Evolutionary conservation across 2,329 filamentous ascomycete genomes (phyloP), one percentile per base, ranked within the genome.

Genomic region (Fusarium hostae): DNA sequence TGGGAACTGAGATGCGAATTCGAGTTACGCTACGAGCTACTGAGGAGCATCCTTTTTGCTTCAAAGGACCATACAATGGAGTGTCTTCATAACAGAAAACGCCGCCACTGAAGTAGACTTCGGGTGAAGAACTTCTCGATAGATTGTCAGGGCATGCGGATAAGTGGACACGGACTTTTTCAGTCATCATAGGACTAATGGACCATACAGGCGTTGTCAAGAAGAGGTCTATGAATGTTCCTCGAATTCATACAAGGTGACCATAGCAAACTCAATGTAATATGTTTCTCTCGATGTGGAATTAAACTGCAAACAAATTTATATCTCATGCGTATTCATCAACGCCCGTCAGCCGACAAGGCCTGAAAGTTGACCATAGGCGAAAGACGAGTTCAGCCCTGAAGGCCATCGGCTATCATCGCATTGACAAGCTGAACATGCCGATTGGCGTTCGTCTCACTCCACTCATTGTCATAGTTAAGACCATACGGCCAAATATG

Each of bases 391-490:
- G 5, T 22, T 22, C 8, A 52, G 32, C 48, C 32, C 7, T 52
- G 48, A 9, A 52, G 48, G 1, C 84, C 84, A 71, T 86, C 83
- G 2, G 66, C 76, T 24, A 85, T 63, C 84, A 86, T 86, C 6
- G 84, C 84, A 60, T 85, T 76, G 7, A 86, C 74, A 26, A 86
- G 55, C 66, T 80, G 77, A 15, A 83, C 82, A 63, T 86, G 83
- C 34, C 84, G 77, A 34, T 84, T 71, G 4, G 77, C 84, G 59
- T 84, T 84, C 12, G 81, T 81, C 76, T 84, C 82, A 64, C 81
- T 84, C 82, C 79, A 82, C 73, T 86, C 84, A 9, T 69, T 80
- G 30, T 85, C 84, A 26, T 82, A 82, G 59, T 83, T 83, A 13
- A 84, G 66, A 4, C 82, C 82, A 57, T 83, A 83, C 2, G 82